Percentiles rank a stretch among this genome's conserved stretches.
These are phyloP conservation scores for Sordariomycetes sp. DNA, from an alignment of 2,329 filamentous ascomycete species.

Conservation along the genomic window DNA sequence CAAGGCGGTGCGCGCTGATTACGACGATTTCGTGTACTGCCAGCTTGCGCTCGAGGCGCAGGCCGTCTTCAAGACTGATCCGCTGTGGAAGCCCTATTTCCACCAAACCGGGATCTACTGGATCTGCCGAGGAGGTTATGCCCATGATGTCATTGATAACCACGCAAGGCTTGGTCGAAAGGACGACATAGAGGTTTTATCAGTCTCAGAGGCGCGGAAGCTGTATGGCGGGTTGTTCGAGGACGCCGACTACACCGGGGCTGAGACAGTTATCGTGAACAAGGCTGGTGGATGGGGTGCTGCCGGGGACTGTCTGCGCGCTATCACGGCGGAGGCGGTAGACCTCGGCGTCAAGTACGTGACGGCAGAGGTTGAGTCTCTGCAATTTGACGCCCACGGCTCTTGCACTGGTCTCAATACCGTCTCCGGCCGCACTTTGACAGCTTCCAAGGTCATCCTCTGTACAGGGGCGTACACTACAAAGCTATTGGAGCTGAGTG, in stretches of 20 bases:
- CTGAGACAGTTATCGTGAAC: constrained; percentile 50
- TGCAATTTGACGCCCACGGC: constrained; percentile 34
- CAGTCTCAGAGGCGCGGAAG: constrained; percentile 32
- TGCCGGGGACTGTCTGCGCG: constrained; percentile 45
- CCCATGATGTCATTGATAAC: constrained; percentile 39
- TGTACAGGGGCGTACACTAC: constrained; percentile 49
- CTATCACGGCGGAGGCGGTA: constrained; percentile 40
- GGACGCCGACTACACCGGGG: constrained; percentile 47
- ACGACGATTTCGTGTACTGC: constrained; percentile 54
- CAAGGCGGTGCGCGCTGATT: constrained; percentile 62
- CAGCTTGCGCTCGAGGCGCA: constrained; percentile 55
- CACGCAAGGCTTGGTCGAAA: constrained; percentile 32
- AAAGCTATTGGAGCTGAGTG: constrained; percentile 40
- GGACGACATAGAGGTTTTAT: constrained; percentile 28
- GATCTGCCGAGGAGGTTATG: constrained; percentile 39
- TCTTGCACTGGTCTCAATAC: constrained; percentile 37
- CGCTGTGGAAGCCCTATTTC: constrained; percentile 45
- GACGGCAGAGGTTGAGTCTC: constrained; percentile 34
- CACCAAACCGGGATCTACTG: constrained; percentile 50
- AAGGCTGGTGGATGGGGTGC: constrained; percentile 52
- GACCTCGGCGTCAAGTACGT: constrained; percentile 49
- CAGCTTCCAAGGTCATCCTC: constrained; percentile 40
- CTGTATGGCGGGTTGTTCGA: constrained; percentile 48
- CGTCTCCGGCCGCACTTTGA: constrained; percentile 28
- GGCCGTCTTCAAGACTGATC: constrained; percentile 46